A percentile compares a stretch with the other conserved stretches of the same genome.
phyloP scores from a whole-genome alignment of 192 early-diverging fungal species.

The Phlyctochytrium planicorne region DNA sequence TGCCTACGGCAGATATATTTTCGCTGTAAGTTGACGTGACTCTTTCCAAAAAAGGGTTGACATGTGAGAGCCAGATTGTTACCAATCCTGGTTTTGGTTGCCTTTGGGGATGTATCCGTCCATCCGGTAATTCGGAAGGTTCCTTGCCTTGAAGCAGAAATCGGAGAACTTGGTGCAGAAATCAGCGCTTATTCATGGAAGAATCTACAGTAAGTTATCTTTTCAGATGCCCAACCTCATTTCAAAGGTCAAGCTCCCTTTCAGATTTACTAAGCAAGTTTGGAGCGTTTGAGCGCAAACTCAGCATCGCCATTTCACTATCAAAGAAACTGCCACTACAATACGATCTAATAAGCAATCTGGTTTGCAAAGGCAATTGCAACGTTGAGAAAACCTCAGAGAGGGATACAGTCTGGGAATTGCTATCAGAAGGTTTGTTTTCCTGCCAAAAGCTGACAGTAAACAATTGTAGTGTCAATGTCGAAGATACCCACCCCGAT shows the following conservation, averaged over 20 bases:
- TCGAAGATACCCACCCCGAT: too few relatives aligned
- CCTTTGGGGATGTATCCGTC: constrained; percentile 68
- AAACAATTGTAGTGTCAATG: too few relatives aligned
- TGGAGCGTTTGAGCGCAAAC: constrained; percentile 19
- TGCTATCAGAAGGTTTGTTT: constrained; percentile 49
- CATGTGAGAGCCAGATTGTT: constrained; percentile 45
- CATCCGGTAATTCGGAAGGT: constrained; percentile 54
- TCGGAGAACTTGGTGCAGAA: background rate
- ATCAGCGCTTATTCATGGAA: background rate
- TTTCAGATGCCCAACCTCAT: background rate
- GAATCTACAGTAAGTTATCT: background rate
- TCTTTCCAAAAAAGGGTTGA: constrained; percentile 5
- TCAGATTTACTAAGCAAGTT: background rate
- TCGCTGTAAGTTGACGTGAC: constrained; percentile 2
- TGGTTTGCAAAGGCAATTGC: constrained; percentile 34
- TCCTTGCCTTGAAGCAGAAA: constrained; percentile 29
- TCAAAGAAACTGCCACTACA: constrained; percentile 59
- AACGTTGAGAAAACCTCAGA: constrained; percentile 26
- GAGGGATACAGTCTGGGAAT: constrained; percentile 53
- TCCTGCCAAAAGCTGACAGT: too few relatives aligned
- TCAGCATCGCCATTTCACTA: constrained; percentile 15
- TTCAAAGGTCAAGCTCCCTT: too few relatives aligned
- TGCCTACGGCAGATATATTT: constrained; percentile 9
- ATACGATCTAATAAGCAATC: constrained; percentile 51
- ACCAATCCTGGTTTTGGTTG: constrained; percentile 71